These are phyloP conservation scores for Blepharisma stoltei DNA, from an alignment of 73 alveolate genomes.

Conservation along the genomic window DNA sequence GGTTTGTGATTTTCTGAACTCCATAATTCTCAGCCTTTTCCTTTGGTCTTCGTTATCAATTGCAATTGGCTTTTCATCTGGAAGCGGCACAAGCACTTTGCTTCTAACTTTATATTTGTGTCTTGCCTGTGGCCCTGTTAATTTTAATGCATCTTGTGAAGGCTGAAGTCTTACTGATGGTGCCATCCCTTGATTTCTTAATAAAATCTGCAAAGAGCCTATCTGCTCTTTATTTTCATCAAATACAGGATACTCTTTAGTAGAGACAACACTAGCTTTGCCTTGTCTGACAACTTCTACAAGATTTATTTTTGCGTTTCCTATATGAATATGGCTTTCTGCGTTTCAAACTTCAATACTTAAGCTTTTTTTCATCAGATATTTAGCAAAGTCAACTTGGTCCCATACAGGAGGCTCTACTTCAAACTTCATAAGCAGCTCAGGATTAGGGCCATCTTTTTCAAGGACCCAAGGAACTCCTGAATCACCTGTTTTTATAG, in stretches of 20 bases:
- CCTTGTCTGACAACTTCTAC: slow-evolving; percentile 50
- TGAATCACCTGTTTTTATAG: not conserved
- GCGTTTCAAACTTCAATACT: slow-evolving; percentile 59
- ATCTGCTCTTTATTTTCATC: slow-evolving; percentile 7
- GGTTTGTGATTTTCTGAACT: slow-evolving; percentile 12
- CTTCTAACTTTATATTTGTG: slow-evolving; percentile 11
- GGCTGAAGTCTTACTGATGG: slow-evolving; percentile 17
- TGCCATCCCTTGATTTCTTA: not conserved
- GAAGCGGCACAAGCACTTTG: not conserved
- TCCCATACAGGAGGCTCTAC: not conserved
- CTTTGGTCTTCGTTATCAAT: slow-evolving; percentile 24
- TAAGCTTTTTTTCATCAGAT: slow-evolving; percentile 37
- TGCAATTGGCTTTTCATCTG: slow-evolving; percentile 4
- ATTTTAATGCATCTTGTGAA: not conserved
- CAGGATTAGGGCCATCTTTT: slow-evolving; percentile 16
- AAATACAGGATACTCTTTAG: slow-evolving; percentile 12
- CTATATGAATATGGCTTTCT: slow-evolving; percentile 48
- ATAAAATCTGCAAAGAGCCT: slow-evolving; percentile 15
- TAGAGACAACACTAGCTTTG: not conserved
- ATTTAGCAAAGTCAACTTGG: slow-evolving; percentile 36
- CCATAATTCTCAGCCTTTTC: slow-evolving; percentile 21
- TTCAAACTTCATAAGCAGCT: not conserved
- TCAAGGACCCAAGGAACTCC: slow-evolving; percentile 21
- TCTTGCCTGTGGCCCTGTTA: not conserved
- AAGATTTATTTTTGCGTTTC: slow-evolving; percentile 50